Conservation (phyloP, 1,139 yeast genomes). For the Taphrina sp. region DNA sequence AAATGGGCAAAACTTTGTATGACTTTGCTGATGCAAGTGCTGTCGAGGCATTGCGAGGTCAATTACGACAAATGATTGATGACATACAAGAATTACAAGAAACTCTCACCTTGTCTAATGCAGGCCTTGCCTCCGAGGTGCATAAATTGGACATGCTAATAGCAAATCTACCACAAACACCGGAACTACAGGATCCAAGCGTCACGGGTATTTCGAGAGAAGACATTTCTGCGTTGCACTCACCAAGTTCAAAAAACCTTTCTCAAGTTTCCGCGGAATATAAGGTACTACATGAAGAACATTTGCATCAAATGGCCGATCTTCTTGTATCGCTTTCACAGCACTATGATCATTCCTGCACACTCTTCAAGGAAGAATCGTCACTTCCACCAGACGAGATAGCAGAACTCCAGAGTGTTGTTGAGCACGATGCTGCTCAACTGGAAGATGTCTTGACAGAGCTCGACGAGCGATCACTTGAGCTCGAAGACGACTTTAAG, state of each 20-base stretch:
- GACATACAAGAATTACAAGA: constrained; percentile 23
- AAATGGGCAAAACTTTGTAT: constrained; percentile 7
- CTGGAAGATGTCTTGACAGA: constrained; percentile 28
- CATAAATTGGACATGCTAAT: constrained; percentile 2
- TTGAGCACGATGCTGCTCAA: constrained; percentile 27
- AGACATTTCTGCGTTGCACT: neutral
- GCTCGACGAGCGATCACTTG: constrained; percentile 16
- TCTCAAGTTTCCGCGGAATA: constrained; percentile 6
- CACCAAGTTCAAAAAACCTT: too few relatives aligned
- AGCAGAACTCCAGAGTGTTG: constrained; percentile 14
- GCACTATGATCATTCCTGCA: constrained; percentile 29
- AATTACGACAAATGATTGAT: constrained; percentile 21
- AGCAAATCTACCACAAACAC: constrained; percentile 1
- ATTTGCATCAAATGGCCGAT: constrained; percentile 18
- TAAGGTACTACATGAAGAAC: constrained; percentile 11
- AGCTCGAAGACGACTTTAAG: constrained; percentile 17
- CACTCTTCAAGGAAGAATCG: constrained; percentile 1
- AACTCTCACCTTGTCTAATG: too few relatives aligned
- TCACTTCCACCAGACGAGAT: constrained; percentile 15
- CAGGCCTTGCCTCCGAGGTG: neutral
- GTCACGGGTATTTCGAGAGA: neutral
- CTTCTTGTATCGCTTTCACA: constrained; percentile 14
- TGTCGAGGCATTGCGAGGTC: constrained; percentile 22
- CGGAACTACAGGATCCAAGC: neutral
- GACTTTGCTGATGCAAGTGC: constrained; percentile 26